A percentile compares a stretch with the other conserved stretches of the same genome.
phyloP scores from a whole-genome alignment of 805 yeast genomes.

The Pichia manshurica region DNA sequence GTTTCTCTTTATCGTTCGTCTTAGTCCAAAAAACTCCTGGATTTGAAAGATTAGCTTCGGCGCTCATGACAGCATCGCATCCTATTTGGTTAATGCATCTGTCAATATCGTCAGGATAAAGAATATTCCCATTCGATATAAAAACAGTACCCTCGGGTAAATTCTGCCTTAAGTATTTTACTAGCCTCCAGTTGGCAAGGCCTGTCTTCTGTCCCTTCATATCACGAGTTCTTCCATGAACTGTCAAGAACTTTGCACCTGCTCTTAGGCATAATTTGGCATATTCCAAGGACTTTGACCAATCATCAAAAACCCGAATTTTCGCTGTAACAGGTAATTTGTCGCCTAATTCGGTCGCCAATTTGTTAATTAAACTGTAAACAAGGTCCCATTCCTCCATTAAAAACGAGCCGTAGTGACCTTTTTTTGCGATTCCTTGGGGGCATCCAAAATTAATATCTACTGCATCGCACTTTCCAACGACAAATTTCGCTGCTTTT shows the following conservation, averaged over 20 bases:
- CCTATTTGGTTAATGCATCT: constrained; percentile 58
- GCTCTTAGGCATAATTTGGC: constrained; percentile 86
- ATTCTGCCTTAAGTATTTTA: constrained; percentile 70
- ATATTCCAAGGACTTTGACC: constrained; percentile 75
- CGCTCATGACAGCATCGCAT: constrained; percentile 95
- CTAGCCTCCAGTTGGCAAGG: constrained; percentile 84
- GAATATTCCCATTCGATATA: constrained; percentile 91
- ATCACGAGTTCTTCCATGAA: constrained; percentile 94
- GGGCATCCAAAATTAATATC: constrained; percentile 97
- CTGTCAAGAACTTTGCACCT: constrained; percentile 92
- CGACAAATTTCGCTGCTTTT: constrained; percentile 75
- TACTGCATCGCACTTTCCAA: constrained; percentile 87
- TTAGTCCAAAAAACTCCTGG: constrained; percentile 81
- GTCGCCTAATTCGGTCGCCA: constrained; percentile 62
- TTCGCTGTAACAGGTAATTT: constrained; percentile 88
- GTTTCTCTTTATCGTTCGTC: constrained; percentile 49
- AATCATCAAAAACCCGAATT: constrained; percentile 81
- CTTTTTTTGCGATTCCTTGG: constrained; percentile 93
- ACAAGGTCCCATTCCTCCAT: constrained; percentile 97
- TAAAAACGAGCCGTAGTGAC: constrained; percentile 89
- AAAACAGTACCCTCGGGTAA: constrained; percentile 77
- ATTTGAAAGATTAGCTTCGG: constrained; percentile 90
- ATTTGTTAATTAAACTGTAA: constrained; percentile 57
- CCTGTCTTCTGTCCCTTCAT: constrained; percentile 98
- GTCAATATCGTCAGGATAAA: constrained; percentile 78